These are phyloP conservation scores for Fusarium sp. DNA, from an alignment of 2,329 filamentous ascomycete genomes.

Conservation along the genomic window DNA sequence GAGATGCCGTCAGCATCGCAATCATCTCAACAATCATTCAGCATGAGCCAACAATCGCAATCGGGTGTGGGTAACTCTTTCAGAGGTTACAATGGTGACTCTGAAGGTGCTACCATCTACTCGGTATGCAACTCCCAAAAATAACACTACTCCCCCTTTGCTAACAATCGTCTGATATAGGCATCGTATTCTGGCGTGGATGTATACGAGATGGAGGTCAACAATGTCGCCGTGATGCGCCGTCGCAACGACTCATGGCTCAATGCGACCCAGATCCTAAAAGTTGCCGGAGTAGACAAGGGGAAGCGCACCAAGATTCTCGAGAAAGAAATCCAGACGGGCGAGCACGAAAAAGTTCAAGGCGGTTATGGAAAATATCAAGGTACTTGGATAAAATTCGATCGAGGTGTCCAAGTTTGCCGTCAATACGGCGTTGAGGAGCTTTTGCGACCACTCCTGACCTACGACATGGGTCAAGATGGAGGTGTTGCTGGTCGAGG, in stretches of 20 bases:
- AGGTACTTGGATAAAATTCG: conserved; percentile 97
- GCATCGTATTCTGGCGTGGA: conserved; percentile 95
- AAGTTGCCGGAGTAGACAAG: conserved; percentile 96
- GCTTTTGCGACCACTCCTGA: conserved; percentile 76
- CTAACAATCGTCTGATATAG: conserved; percentile 48
- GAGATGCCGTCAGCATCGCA: conserved; percentile 59
- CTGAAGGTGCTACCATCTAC: conserved; percentile 68
- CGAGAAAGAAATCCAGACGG: conserved; percentile 96
- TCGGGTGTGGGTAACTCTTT: conserved; percentile 52
- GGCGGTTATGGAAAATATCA: conserved; percentile 99
- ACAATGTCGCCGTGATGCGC: conserved; percentile 93
- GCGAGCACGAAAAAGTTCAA: conserved; percentile 98
- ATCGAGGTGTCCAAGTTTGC: conserved; percentile 91
- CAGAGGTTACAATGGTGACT: conserved; percentile 47
- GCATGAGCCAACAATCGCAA: conserved; percentile 66
- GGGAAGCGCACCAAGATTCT: conserved; percentile 97
- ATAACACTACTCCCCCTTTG: conserved; percentile 3
- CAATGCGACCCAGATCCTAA: conserved; percentile 98
- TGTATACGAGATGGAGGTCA: conserved; percentile 99
- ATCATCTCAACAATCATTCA: conserved; percentile 66
- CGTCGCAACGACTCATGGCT: conserved; percentile 94
- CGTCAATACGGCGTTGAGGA: conserved; percentile 83
- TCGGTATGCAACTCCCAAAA: conserved; percentile 58
- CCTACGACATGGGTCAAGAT: conserved; percentile 83
- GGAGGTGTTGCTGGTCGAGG: conserved; percentile 77